Conservation (phyloP, 352 stramenopile genomes). For the Phytophthora pisi region DNA sequence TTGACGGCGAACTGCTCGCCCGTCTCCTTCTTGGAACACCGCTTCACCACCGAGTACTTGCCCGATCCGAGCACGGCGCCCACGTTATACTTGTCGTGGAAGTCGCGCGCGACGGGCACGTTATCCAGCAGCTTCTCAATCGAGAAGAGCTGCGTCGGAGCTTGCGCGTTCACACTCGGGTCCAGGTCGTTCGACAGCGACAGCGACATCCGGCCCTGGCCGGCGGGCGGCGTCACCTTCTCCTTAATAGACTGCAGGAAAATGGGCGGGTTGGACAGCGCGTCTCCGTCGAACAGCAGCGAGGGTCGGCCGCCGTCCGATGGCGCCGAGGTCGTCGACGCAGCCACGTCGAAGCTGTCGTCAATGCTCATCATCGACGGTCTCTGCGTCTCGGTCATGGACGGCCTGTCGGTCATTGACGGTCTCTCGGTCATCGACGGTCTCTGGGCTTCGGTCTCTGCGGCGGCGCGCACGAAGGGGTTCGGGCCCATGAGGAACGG, state of each 20-base stretch:
- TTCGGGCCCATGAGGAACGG: slow-evolving; percentile 57
- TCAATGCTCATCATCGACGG: slow-evolving; percentile 36
- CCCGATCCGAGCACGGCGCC: slow-evolving; percentile 67
- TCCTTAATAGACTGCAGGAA: slow-evolving; percentile 78
- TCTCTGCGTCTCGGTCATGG: slow-evolving; percentile 12
- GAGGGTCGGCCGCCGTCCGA: slow-evolving; percentile 44
- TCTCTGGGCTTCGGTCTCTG: slow-evolving; percentile 1
- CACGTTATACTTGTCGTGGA: slow-evolving; percentile 60
- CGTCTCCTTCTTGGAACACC: slow-evolving; percentile 44
- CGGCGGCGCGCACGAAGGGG: slow-evolving; percentile 45
- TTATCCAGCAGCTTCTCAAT: slow-evolving; percentile 67
- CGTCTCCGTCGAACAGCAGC: slow-evolving; percentile 69
- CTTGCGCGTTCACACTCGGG: slow-evolving; percentile 45
- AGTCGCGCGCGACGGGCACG: slow-evolving; percentile 65
- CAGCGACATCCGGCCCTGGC: slow-evolving; percentile 52
- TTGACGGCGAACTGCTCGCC: slow-evolving; percentile 67
- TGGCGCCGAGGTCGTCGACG: background rate
- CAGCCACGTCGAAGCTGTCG: background rate
- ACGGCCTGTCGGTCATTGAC: too few species aligned
- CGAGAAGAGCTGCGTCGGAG: slow-evolving; percentile 66
- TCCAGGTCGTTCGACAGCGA: slow-evolving; percentile 67
- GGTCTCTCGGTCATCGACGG: too few species aligned
- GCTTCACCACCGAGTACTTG: slow-evolving; percentile 84
- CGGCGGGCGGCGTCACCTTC: slow-evolving; percentile 57
- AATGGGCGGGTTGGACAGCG: slow-evolving; percentile 47